Evolutionary conservation across 1,284 basidiomycete species (phyloP).

Genomic region (Sanghuangporus sanghuang): DNA sequence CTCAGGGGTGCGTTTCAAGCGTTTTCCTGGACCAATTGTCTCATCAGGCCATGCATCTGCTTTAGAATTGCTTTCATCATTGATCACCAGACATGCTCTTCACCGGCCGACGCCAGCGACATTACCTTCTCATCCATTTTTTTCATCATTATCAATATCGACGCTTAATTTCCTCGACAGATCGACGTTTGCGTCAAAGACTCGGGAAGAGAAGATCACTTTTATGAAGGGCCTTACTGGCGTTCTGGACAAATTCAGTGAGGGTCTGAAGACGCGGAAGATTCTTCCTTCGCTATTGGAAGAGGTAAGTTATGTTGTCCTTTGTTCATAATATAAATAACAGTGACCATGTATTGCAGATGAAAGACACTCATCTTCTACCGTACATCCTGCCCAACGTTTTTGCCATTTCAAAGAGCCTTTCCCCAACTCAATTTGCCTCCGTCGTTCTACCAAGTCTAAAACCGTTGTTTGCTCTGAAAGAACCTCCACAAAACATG

Average conservation of each 20-base stretch:
- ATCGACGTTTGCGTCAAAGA: slow-evolving; percentile 91
- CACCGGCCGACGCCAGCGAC: slow-evolving; percentile 72
- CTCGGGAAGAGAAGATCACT: slow-evolving; percentile 91
- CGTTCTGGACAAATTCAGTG: slow-evolving; percentile 85
- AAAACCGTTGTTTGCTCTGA: slow-evolving; percentile 85
- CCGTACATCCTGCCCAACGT: slow-evolving; percentile 98
- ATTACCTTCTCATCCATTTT: slow-evolving; percentile 83
- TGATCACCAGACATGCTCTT: slow-evolving; percentile 76
- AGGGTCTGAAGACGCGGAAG: slow-evolving; percentile 83
- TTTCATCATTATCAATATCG: slow-evolving; percentile 94
- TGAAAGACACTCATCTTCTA: slow-evolving; percentile 89
- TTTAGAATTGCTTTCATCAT: slow-evolving; percentile 68
- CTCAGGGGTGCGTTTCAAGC: slow-evolving; percentile 48
- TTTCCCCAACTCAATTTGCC: slow-evolving; percentile 81
- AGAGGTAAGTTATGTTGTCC: slow-evolving; percentile 52
- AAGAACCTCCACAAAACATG: slow-evolving; percentile 98
- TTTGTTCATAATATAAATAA: neutral
- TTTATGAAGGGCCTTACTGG: slow-evolving; percentile 88
- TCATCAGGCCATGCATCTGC: neutral
- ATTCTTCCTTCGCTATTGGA: slow-evolving; percentile 93
- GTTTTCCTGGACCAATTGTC: neutral
- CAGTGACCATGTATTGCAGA: slow-evolving; percentile 39
- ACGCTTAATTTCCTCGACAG: slow-evolving; percentile 96
- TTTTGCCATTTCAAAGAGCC: slow-evolving; percentile 82
- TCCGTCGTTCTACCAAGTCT: slow-evolving; percentile 80